Evolutionary conservation across 129 eudicot genomes (phyloP), one percentile per base, ranked within the genome.

Genomic region (Logfia minima): DNA sequence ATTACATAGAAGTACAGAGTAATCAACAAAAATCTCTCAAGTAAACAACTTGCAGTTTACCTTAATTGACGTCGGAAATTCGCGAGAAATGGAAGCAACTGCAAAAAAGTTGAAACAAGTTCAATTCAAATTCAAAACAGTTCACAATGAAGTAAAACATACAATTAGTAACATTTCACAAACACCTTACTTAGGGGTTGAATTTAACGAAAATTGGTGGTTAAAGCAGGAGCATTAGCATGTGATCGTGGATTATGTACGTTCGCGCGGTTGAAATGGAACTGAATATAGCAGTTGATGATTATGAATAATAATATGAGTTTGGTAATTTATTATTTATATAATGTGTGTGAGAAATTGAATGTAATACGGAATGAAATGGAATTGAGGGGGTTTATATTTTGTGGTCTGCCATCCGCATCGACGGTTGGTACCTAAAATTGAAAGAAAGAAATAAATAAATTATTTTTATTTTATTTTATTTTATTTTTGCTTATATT

Each of bases 381-480:
- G 63, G 63, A 58, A 58, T 58, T 13, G 55, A 4, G 37, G 77
- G 80, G 65, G 84, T 80, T 80, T 74, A 75, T 80, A 74, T 67
- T 22, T 80, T 22, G 79, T 66, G 63, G 60, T 67, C 75, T 75
- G 70, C 61, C 75, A 80, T 80, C 79, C 43, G 28, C 76, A 74
- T 80, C 80, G 28, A 59, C 80, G 70, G 84, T 80, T 80, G 84
- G 84, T 69, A 68, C 75, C 84, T 80, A 61, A 75, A 75, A 75
- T 48, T 13, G 6, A 48, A 48, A 8, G 0, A 48, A 48, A 7
- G 1, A 39, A 39, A 39, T 39, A 0, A 24, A 39, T 6, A 1
- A 39, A 32, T 32, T 32, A 29, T 29, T 29, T 2, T 29, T 29
- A 29, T 29, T 31, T 31, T 31, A 31, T 31, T 4, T 3, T 31